Conservation (phyloP, 768 basidiomycete genomes). For the Pulveroboletus sp. region DNA sequence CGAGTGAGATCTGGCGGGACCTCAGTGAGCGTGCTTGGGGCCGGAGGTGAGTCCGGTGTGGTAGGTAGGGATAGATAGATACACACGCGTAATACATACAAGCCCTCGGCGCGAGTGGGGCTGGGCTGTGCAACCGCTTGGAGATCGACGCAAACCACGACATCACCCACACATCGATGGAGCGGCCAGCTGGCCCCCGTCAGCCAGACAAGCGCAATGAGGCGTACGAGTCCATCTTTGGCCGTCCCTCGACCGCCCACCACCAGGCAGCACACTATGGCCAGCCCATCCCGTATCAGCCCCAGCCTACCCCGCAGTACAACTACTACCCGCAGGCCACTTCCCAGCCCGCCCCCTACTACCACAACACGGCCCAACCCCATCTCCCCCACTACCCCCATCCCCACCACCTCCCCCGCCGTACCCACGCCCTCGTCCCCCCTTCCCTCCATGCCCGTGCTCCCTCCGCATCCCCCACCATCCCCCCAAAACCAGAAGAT, state of each 20-base stretch:
- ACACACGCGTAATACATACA: neutral
- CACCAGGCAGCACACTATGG: conserved; percentile 35
- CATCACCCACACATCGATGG: conserved; percentile 34
- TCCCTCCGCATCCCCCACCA: conserved; percentile 47
- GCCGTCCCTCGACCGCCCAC: conserved; percentile 60
- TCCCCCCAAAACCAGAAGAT: conserved; percentile 46
- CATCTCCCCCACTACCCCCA: conserved; percentile 14
- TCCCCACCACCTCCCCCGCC: conserved; percentile 21
- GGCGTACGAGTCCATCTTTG: conserved; percentile 87
- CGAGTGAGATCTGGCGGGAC: conserved; percentile 62
- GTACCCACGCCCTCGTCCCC: conserved; percentile 33
- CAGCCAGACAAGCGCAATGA: conserved; percentile 68
- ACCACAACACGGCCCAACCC: no score
- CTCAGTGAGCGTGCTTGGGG: conserved; percentile 32
- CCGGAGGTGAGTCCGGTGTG: conserved; percentile 8
- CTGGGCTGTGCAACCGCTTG: conserved; percentile 8
- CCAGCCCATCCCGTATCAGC: conserved; percentile 14
- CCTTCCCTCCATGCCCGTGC: conserved; percentile 43
- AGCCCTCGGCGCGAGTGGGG: conserved; percentile 1
- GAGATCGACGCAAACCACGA: conserved; percentile 2
- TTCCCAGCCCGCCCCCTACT: conserved; percentile 18
- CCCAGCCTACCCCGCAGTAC: no score
- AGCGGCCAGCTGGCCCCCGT: conserved; percentile 57
- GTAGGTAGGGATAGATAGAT: conserved; percentile 5
- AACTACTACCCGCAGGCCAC: conserved; percentile 25